Conservation (phyloP, 2,329 filamentous ascomycete genomes). For the Alternaria alternata region DNA sequence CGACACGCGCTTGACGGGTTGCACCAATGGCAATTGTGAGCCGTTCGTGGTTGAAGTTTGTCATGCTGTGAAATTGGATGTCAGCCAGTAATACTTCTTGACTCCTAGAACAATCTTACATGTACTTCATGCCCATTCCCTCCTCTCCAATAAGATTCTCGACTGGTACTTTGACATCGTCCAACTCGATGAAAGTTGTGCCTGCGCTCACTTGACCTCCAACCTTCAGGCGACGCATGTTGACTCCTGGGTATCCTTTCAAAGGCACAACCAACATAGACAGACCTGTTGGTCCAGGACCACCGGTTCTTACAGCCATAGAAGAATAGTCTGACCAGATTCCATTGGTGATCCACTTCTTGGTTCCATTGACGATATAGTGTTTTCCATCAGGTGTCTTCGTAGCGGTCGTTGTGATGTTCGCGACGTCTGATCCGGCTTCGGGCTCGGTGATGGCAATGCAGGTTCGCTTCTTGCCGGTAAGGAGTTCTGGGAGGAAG, state of each 20-base stretch:
- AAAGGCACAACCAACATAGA: constrained; percentile 75
- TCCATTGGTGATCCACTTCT: constrained; percentile 72
- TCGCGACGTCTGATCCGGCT: constrained; percentile 77
- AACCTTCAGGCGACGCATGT: constrained; percentile 72
- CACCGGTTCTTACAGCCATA: constrained; percentile 78
- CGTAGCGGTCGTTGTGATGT: constrained; percentile 72
- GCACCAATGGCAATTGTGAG: constrained; percentile 71
- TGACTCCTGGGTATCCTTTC: constrained; percentile 71
- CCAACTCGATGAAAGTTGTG: constrained; percentile 78
- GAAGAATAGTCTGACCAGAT: constrained; percentile 73
- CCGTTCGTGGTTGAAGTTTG: constrained; percentile 82
- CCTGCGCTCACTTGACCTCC: constrained; percentile 70
- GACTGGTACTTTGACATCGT: constrained; percentile 75
- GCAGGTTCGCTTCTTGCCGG: constrained; percentile 71
- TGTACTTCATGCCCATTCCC: constrained; percentile 75
- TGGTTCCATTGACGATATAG: constrained; percentile 76
- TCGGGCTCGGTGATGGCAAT: constrained; percentile 83
- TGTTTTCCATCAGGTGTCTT: constrained; percentile 69
- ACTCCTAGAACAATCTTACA: constrained; percentile 41
- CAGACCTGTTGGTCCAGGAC: constrained; percentile 68
- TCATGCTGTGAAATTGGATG: constrained; percentile 58
- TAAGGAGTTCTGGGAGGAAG: constrained; percentile 75
- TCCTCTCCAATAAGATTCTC: constrained; percentile 75
- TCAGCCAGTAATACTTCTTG: neutral
- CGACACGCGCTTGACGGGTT: constrained; percentile 69